Percentiles rank a stretch among this genome's conserved stretches.
phyloP scores from a whole-genome alignment of 352 stramenopile genomes.

The Phytopythium oedochilum region DNA sequence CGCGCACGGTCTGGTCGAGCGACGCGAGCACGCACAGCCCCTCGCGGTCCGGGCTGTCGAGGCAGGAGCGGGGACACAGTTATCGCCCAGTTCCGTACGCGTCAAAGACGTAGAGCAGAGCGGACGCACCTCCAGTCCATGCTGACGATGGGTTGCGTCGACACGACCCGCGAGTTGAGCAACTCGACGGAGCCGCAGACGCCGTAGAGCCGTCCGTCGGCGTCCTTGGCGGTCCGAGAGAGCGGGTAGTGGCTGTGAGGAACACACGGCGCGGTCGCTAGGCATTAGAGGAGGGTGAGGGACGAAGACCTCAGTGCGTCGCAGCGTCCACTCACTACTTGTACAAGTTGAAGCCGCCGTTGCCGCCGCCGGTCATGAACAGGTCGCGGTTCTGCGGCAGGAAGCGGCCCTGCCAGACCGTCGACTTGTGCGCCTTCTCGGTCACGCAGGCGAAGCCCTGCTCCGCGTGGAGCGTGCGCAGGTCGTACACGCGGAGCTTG shows the following conservation, averaged over 20 bases:
- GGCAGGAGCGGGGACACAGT: neutral
- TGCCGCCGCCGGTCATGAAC: conserved; percentile 95
- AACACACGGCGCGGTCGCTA: no score
- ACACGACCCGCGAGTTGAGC: conserved; percentile 94
- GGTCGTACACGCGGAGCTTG: conserved; percentile 94
- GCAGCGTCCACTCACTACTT: conserved; percentile 88
- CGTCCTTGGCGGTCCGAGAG: conserved; percentile 82
- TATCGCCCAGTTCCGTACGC: no score
- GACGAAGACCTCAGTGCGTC: neutral
- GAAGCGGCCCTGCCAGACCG: conserved; percentile 93
- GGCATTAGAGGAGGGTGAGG: no score
- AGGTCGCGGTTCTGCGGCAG: conserved; percentile 95
- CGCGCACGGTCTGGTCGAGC: conserved; percentile 93
- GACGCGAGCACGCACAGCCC: conserved; percentile 89
- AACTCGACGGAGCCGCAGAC: conserved; percentile 92
- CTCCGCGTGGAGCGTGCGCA: conserved; percentile 90
- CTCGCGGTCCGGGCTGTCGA: conserved; percentile 82
- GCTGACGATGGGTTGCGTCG: conserved; percentile 94
- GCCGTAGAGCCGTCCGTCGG: conserved; percentile 77
- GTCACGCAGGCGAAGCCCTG: conserved; percentile 91
- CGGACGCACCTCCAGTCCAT: conserved; percentile 92
- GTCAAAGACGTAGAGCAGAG: neutral
- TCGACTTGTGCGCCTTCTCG: conserved; percentile 94
- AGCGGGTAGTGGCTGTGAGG: conserved; percentile 66
- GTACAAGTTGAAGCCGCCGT: conserved; percentile 97